Base-by-base conservation (phyloP, 129 eudicot species). In the Chrysanthemum seticuspe region DNA sequence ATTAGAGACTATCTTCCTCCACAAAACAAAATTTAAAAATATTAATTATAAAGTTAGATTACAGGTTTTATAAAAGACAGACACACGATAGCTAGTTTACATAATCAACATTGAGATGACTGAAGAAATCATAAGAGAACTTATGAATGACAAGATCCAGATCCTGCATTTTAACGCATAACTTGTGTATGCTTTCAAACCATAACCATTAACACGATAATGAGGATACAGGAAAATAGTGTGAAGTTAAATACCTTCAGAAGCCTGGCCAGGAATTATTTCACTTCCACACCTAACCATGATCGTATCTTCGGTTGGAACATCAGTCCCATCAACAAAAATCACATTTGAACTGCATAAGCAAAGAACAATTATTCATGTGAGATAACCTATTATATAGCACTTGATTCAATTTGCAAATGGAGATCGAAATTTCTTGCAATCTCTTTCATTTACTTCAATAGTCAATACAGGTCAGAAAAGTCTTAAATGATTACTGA, bases 261-360 rank as follows among this genome's bases (percentile, higher is more conserved):
- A 71, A 73, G 49, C 66, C 15, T 84, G 84, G 66, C 93, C 98
- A 25, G 86, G 90, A 27, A 84, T 60, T 67, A 92, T 92, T 84
- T 89, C 91, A 71, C 92, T 87, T 71, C 96, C 98, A 80, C 98
- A 89, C 65, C 77, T 84, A 62, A 92, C 78, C 52, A 78, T 62
- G 65, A 79, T 67, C 14, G 83, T 76, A 73, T 87, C 89, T 72
- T 84, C 96, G 10, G 75, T 76, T 62, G 71, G 75, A 77, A 92
- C 83, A 25, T 73, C 80, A 40, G 79, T 68, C 76, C 85, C 95
- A 65, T 92, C 91, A 73, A 92, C 92, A 82, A 74, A 82, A 50
- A 92, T 83, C 34, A 67, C 76, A 78, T 64, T 72, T 72, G 79
- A 78, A 74, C 98, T 92, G 83, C 74, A 49, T 34, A 77, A 27